These are phyloP conservation scores for Glarea lozoyensis DNA, from an alignment of 495 filamentous ascomycete species.

Conservation along the genomic window DNA sequence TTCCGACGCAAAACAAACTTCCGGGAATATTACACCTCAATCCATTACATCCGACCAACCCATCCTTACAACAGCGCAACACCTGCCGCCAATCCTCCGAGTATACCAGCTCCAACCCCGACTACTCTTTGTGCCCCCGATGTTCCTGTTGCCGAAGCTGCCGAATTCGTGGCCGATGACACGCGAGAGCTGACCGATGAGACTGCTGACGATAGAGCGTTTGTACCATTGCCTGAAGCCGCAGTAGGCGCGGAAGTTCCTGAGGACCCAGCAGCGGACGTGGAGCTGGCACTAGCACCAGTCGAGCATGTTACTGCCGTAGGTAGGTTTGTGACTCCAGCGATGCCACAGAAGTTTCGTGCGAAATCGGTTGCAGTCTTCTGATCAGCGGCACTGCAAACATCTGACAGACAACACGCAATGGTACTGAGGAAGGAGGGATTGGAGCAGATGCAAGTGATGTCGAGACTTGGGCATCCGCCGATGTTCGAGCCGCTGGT, in stretches of 20 bases:
- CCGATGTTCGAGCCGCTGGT: conserved; percentile 33
- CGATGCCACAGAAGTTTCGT: conserved; percentile 24
- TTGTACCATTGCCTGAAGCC: no score
- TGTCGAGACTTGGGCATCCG: conserved; percentile 44
- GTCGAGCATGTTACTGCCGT: conserved; percentile 15
- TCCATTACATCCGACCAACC: not conserved
- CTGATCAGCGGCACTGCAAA: conserved; percentile 48
- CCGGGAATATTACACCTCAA: no score
- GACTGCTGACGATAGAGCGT: no score
- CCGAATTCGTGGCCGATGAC: not conserved
- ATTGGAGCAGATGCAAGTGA: conserved; percentile 60
- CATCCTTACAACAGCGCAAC: conserved; percentile 12
- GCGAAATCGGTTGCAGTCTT: conserved; percentile 26
- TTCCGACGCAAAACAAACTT: no score
- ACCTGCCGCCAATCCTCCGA: conserved; percentile 18
- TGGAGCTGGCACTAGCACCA: no score
- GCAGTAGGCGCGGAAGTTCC: no score
- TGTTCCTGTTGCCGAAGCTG: not conserved
- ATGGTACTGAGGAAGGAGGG: conserved; percentile 49
- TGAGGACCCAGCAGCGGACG: no score
- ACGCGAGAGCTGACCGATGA: not conserved
- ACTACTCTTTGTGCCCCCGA: conserved; percentile 8
- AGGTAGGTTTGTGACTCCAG: conserved; percentile 29
- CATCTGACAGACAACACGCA: conserved; percentile 53
- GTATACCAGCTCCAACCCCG: conserved; percentile 10